Base-by-base conservation (phyloP, 805 yeast genomes). In the Candida broadrunensis region DNA sequence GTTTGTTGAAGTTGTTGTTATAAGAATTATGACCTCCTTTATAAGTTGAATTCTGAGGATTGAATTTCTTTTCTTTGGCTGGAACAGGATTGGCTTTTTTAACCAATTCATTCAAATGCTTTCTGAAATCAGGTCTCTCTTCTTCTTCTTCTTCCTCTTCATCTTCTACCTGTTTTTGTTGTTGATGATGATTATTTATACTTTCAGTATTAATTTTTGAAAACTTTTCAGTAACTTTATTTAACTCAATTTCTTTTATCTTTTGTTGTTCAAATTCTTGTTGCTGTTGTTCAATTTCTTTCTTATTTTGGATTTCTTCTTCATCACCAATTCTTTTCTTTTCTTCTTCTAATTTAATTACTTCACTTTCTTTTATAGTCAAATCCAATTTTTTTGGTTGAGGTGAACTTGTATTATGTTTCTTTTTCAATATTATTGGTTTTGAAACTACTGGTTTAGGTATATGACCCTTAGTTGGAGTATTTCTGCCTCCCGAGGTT, bases 341-440 rank as follows among this genome's bases (percentile, higher is more conserved):
- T 5, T 21, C 41, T 15, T 36, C 45, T 36, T 42, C 42, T 6
- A 26, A 16, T 34, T 33, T 37, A 19, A 35, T 20, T 18, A 19
- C 36, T 20, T 44, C 46, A 25, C 47, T 43, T 36, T 46, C 52
- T 20, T 40, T 44, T 6, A 38, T 33, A 9, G 51, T 47, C 15
- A 46, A 30, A 35, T 48, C 52, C 25, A 43, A 35, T 27, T 38
- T 40, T 12, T 34, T 23, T 5, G 29, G 31, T 27, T 33, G 34
- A 5, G 49, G 46, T 18, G 47, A 37, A 15, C 18, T 29, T 5
- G 48, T 14, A 14, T 41, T 38, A 8, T 43, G 40, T 35, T 63
- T 67, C 53, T 70, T 70, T 52, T 67, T 68, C 50, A 69, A 59
- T 26, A 70, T 59, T 1, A 64, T 60, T 1, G 73, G 73, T 38